phyloP scores from a whole-genome alignment of 148 eudicot species.

The Polygonum aviculare region DNA sequence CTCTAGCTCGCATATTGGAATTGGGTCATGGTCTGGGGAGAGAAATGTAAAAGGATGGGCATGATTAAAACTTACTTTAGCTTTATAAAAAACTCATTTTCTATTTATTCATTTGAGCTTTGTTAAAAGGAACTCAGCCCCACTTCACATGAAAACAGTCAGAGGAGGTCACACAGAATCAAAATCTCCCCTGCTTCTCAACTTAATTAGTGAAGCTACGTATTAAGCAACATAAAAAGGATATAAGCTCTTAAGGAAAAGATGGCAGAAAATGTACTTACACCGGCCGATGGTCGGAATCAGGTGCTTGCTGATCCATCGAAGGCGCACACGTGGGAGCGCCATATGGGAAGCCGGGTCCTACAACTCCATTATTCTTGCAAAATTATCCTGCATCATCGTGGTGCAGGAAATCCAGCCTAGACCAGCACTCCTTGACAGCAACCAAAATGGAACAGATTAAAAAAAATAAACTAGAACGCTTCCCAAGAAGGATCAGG shows the following conservation, averaged over 20 bases:
- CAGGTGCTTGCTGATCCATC: slow-evolving; percentile 5
- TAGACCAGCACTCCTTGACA: slow-evolving; percentile 14
- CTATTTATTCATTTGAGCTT: neutral
- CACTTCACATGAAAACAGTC: neutral
- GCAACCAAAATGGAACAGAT: neutral
- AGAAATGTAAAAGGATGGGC: neutral
- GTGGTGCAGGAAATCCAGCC: slow-evolving; percentile 13
- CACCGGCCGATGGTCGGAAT: slow-evolving; percentile 8
- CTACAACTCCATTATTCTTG: slow-evolving; percentile 5
- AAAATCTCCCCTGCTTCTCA: neutral
- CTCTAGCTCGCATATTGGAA: neutral
- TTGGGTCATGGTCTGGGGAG: neutral
- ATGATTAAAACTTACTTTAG: neutral
- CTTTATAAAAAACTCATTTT: neutral
- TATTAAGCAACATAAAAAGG: neutral
- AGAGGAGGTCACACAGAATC: neutral
- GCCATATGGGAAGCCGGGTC: slow-evolving; percentile 6
- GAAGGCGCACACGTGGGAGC: neutral
- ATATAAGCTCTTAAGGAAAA: neutral
- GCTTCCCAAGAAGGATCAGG: slow-evolving; percentile 13
- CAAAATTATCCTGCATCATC: slow-evolving; percentile 13
- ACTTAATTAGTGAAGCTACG: neutral
- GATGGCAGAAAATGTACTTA: neutral
- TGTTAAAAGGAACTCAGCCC: neutral
- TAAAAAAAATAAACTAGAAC: neutral